phyloP scores from a whole-genome alignment of 768 basidiomycete species.

The Erythrobasidium yunnanense region DNA sequence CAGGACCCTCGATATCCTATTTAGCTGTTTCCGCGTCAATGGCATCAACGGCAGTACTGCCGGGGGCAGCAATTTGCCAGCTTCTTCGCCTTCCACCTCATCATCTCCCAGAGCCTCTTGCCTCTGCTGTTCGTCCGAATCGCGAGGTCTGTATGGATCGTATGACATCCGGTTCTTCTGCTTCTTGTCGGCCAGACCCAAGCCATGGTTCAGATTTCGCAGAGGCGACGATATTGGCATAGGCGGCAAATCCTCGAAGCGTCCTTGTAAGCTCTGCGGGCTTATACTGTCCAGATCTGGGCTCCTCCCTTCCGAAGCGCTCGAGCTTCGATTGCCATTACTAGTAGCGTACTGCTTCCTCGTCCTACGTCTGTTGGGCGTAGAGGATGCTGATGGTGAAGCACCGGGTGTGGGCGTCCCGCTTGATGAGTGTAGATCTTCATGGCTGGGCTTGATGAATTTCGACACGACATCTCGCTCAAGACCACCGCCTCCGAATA shows the following conservation, averaged over 20 bases:
- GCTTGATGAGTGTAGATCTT: too few relatives aligned
- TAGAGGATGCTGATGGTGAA: too few relatives aligned
- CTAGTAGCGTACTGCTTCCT: background rate
- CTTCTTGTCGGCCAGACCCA: too few relatives aligned
- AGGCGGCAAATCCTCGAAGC: background rate
- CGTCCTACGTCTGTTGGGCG: background rate
- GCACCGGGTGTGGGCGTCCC: background rate
- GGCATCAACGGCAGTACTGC: background rate
- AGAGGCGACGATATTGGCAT: too few relatives aligned
- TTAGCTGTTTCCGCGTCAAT: constrained; percentile 30
- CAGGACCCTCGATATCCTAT: constrained; percentile 32
- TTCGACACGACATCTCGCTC: constrained; percentile 14
- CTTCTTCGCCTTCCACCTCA: background rate
- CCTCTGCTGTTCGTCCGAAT: background rate
- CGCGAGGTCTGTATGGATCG: constrained; percentile 15
- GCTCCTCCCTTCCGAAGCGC: background rate
- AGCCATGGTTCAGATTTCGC: too few relatives aligned
- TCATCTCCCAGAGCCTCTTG: constrained; percentile 3
- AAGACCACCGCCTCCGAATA: constrained; percentile 15
- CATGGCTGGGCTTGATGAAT: too few relatives aligned
- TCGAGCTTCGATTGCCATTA: background rate
- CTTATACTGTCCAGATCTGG: background rate
- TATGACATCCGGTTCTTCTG: constrained; percentile 1
- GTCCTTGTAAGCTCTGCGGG: background rate
- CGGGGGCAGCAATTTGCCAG: too few relatives aligned